Conservation (phyloP, 768 basidiomycete genomes). For the Polyporus arcularius region DNA sequence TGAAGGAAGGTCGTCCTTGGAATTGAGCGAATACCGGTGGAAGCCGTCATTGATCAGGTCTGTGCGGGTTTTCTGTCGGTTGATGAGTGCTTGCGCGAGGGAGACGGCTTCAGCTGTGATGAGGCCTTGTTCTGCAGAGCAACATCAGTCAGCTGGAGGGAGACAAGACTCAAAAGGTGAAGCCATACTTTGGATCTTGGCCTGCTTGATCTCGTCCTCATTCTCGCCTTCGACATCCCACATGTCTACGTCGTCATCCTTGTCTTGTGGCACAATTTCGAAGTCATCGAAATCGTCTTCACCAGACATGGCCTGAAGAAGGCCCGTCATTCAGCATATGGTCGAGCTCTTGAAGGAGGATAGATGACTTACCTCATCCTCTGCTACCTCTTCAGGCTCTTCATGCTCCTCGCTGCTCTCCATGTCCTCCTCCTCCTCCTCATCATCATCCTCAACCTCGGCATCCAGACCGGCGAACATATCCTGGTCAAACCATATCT, state of each 20-base stretch:
- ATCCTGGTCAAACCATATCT: conserved; percentile 96
- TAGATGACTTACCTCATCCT: conserved; percentile 11
- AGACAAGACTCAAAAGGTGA: neutral
- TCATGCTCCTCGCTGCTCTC: conserved; percentile 36
- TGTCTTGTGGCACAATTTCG: conserved; percentile 70
- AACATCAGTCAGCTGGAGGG: neutral
- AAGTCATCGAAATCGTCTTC: conserved; percentile 60
- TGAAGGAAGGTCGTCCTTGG: conserved; percentile 87
- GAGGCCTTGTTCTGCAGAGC: conserved; percentile 69
- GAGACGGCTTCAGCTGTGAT: conserved; percentile 89
- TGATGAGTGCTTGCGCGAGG: conserved; percentile 88
- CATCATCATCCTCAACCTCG: conserved; percentile 43
- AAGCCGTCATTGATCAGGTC: conserved; percentile 94
- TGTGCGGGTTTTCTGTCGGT: conserved; percentile 85
- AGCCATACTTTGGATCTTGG: conserved; percentile 64
- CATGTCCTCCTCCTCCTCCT: conserved; percentile 35
- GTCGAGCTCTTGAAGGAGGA: neutral
- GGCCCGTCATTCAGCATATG: neutral
- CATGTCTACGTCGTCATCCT: conserved; percentile 60
- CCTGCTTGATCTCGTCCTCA: conserved; percentile 65
- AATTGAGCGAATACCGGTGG: conserved; percentile 87
- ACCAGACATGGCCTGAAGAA: conserved; percentile 5
- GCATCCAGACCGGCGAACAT: conserved; percentile 71
- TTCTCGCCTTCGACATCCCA: conserved; percentile 86
- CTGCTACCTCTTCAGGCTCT: conserved; percentile 25